Evolutionary conservation across 78 protist genomes (phyloP).

Genomic region (Dictyostelium capitatum): DNA sequence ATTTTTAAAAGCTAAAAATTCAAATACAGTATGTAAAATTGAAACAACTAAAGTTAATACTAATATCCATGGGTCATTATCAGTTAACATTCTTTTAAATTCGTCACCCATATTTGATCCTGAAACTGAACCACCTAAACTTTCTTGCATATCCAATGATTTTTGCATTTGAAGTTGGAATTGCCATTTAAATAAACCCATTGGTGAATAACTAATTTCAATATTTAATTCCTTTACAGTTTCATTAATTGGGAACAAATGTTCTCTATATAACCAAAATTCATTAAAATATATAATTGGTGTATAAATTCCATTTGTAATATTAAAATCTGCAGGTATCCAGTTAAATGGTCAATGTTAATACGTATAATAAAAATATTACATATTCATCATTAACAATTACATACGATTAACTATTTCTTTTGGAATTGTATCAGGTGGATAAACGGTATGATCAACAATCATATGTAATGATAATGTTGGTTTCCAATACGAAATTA

Average conservation of each 20-base stretch:
- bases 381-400: too few species aligned
- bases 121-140: slow-evolving; percentile 38
- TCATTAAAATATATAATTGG: slow-evolving; percentile 87
- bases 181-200: slow-evolving; percentile 74
- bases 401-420: slow-evolving; percentile 37
- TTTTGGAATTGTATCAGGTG: slow-evolving; percentile 74
- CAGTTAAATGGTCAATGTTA: too few species aligned
- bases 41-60: slow-evolving; percentile 92
- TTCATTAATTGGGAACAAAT: slow-evolving; percentile 63
- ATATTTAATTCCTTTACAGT: slow-evolving; percentile 61
- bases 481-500: slow-evolving; percentile 85
- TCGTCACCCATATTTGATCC: slow-evolving; percentile 70
- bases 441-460: slow-evolving; percentile 69
- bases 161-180: slow-evolving; percentile 84
- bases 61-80: slow-evolving; percentile 92
- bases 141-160: slow-evolving; percentile 77
- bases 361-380: too few species aligned
- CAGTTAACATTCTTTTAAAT: slow-evolving; percentile 89
- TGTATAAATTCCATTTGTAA: slow-evolving; percentile 45
- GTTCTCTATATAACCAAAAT: slow-evolving; percentile 86
- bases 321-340: slow-evolving; percentile 31
- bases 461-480: slow-evolving; percentile 70
- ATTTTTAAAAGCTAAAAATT: slow-evolving; percentile 97
- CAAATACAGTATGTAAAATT: slow-evolving; percentile 94
- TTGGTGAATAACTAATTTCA: slow-evolving; percentile 10